These are phyloP conservation scores for Malbranchea zuffiana DNA, from an alignment of 2,329 filamentous ascomycete genomes.

Conservation along the genomic window DNA sequence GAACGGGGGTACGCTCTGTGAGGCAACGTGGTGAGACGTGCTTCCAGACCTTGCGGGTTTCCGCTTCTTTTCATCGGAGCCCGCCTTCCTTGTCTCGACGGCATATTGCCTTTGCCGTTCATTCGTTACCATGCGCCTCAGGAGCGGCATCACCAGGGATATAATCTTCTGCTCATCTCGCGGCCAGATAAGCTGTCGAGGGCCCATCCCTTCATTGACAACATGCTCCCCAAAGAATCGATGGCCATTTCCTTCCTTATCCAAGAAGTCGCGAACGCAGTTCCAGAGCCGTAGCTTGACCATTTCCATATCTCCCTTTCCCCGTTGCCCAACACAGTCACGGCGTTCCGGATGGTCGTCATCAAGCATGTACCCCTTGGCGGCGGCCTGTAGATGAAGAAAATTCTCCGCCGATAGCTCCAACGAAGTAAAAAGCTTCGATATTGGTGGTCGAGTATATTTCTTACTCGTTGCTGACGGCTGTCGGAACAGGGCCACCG, in stretches of 20 bases:
- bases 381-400: conserved; percentile 44
- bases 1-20: conserved; percentile 20
- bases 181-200: conserved; percentile 42
- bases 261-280: conserved; percentile 45
- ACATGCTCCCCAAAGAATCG: conserved; percentile 42
- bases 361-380: conserved; percentile 48
- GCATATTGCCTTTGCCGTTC: conserved; percentile 49
- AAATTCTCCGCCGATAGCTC: conserved; percentile 48
- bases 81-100: conserved; percentile 44
- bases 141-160: conserved; percentile 45
- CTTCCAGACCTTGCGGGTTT: conserved; percentile 19
- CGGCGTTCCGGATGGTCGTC: conserved; percentile 44
- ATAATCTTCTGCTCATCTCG: conserved; percentile 46
- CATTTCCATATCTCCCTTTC: conserved; percentile 46
- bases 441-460: conserved; percentile 48
- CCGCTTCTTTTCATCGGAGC: conserved; percentile 27
- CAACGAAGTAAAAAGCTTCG: conserved; percentile 46
- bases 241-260: conserved; percentile 41
- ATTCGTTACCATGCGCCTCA: conserved; percentile 50
- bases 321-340: conserved; percentile 47
- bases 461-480: conserved; percentile 42
- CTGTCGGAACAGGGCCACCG: conserved; percentile 43
- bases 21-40: conserved; percentile 14
- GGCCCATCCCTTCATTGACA: conserved; percentile 30
- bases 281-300: conserved; percentile 47